Percentiles rank a stretch among this genome's conserved stretches.
Evolutionary conservation across 2,329 filamentous ascomycete genomes (phyloP).

Genomic region (Pseudogymnoascus sp.): DNA sequence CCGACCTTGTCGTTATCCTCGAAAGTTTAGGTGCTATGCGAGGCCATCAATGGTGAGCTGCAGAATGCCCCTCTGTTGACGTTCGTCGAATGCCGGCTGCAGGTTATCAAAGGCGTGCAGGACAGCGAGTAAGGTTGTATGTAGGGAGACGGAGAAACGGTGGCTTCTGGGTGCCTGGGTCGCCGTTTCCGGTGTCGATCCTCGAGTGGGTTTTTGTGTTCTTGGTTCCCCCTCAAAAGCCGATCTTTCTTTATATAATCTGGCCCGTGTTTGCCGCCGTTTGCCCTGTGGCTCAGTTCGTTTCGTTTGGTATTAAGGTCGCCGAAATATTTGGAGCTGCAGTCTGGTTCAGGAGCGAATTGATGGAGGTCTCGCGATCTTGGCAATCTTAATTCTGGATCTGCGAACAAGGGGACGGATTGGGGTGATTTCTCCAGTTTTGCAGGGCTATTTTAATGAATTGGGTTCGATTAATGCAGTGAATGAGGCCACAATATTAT

Average conservation of each 20-base stretch:
- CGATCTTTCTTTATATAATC: conserved; percentile 3
- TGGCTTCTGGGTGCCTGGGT: conserved; percentile 4
- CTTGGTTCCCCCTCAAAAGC: not conserved
- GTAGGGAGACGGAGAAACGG: conserved; percentile 7
- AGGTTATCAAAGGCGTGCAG: not conserved
- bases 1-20: conserved; percentile 5
- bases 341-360: not conserved
- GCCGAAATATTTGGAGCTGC: not conserved
- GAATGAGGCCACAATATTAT: not conserved
- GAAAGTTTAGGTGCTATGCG: conserved; percentile 14
- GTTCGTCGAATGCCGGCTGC: conserved; percentile 1
- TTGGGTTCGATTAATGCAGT: not conserved
- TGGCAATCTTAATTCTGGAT: conserved; percentile 9
- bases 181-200: not conserved
- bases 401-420: conserved; percentile 1
- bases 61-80: conserved; percentile 3
- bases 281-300: not conserved
- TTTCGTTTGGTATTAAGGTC: not conserved
- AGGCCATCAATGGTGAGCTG: conserved; percentile 13
- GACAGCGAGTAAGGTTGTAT: conserved; percentile 6
- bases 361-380: conserved; percentile 1
- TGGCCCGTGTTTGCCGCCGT: not conserved
- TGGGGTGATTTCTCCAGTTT: conserved; percentile 5
- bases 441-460: conserved; percentile 3
- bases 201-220: not conserved